Base-by-base conservation (phyloP, 345 rosid genomes). In the Heritiera littoralis region DNA sequence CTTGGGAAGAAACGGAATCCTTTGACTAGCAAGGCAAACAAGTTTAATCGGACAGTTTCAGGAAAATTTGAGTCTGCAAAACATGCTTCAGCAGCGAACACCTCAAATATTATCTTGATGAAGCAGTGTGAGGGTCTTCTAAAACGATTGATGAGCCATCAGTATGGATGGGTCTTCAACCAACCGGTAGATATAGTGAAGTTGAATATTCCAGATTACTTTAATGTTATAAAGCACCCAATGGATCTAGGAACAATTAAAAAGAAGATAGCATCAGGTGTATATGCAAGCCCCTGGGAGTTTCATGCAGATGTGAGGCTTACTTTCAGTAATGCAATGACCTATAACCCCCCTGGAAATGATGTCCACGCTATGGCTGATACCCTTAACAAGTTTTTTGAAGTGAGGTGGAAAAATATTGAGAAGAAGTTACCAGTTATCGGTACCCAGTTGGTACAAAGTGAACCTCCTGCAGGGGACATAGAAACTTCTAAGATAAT, bases 221-320 rank as follows among this genome's bases (percentile, higher is more conserved):
- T 84, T 75, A 86, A 81, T 14, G 85, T 94, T 72, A 91, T 96
- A 80, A 91, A 92, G 84, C 86, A 90, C 56, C 98, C 99, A 51
- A 94, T 94, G 99, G 98, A 96, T 85, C 89, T 96, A 18, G 97
- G 99, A 69, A 90, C 98, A 11, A 77, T 96, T 46, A 94, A 89
- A 78, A 84, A 76, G 72, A 96, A 89, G 85, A 63, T 91, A 46
- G 79, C 85, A 17, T 84, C 92, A 6, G 90, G 92, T 79, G 75
- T 81, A 14, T 95, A 95, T 84, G 85, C 94, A 64, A 91, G 91
- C 83, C 98, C 95, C 1, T 77, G 84, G 84, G 98, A 84, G 78
- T 92, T 95, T 85, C 88, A 84, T 79, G 86, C 89, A 81, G 99
- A 96, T 80, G 95, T 92, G 81, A 90, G 94, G 79, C 95, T 94